Evolutionary conservation across 331 rosid genomes (phyloP), one percentile per base, ranked within the genome.

Genomic region (Erythrophleum ivorense): DNA sequence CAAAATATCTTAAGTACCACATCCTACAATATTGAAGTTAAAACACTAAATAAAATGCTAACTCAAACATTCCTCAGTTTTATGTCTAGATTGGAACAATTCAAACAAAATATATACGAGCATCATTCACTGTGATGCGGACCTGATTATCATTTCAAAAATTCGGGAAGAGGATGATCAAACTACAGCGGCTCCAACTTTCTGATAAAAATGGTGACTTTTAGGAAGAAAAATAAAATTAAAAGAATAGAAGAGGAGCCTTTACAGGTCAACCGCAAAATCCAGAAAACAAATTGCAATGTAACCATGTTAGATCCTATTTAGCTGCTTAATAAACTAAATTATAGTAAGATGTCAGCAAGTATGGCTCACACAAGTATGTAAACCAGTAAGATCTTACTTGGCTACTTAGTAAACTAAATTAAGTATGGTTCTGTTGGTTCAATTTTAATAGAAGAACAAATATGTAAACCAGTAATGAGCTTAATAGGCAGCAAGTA

Each of bases 1-100:
- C 7, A 64, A 48, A 34, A 21, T 53, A 29, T 54, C 75, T 24
- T 75, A 63, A 66, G 66, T 16, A 73, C 46, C 9, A 45, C 29
- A 65, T 78, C 50, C 62, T 38, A 73, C 45, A 77, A 83, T 13
- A 77, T 77, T 38, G 11, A 76, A 7, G n/a, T n/a, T n/a, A n/a
- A 45, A 63, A 71, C 5, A 40, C 68, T 65, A 63, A 21, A 86
- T 59, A 63, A 80, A 50, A 55, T 45, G 58, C 72, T 24, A 54
- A 19, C 52, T 62, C 24, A 60, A 73, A 41, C 49, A 34, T 33
- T 53, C 6, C 63, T 34, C 21, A 33, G 31, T 50, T 73, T 50
- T 38, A 15, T 49, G 15, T 33, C 18, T 7, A 34, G 2, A 15
- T 72, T 33, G 46, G 50, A 52, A 10, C 49, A 33, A 5, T 38